These are phyloP conservation scores for Tuber magnatum DNA, from an alignment of 495 filamentous ascomycete species.

Conservation along the genomic window DNA sequence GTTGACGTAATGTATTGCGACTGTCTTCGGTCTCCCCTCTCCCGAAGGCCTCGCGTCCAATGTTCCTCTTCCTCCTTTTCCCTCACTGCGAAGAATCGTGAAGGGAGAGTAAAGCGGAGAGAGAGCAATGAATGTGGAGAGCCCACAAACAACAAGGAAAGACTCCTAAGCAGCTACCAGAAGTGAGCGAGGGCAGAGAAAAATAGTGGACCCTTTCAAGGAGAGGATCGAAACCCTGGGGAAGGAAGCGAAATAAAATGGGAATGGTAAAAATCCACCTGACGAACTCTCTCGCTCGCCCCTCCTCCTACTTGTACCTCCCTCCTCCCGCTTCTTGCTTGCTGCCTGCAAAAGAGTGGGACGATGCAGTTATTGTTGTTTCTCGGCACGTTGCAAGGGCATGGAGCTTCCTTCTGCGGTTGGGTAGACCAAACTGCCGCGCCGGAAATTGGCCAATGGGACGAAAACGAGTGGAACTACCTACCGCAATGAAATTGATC, in stretches of 20 bases:
- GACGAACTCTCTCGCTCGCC: not conserved
- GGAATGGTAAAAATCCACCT: not conserved
- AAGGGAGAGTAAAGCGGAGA: too few species aligned
- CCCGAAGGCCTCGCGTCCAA: not conserved
- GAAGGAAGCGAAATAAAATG: not conserved
- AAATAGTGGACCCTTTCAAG: not conserved
- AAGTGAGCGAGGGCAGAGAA: not conserved
- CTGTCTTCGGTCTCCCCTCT: not conserved
- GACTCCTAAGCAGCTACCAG: not conserved
- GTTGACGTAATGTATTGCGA: not conserved
- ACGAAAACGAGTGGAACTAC: not conserved
- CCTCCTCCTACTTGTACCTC: not conserved
- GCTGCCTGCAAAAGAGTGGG: not conserved
- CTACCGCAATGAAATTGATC: not conserved
- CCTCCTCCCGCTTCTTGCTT: not conserved
- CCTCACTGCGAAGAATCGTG: not conserved
- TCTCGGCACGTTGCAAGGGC: not conserved
- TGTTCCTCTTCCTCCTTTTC: not conserved
- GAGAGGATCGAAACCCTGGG: not conserved
- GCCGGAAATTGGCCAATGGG: not conserved
- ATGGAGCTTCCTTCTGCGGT: not conserved
- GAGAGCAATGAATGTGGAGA: not conserved
- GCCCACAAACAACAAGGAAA: not conserved
- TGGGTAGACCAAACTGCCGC: not conserved
- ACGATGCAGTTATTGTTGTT: not conserved